Evolutionary conservation across 805 yeast species (phyloP).

Genomic region (Maudiozyma pseudohumilis): DNA sequence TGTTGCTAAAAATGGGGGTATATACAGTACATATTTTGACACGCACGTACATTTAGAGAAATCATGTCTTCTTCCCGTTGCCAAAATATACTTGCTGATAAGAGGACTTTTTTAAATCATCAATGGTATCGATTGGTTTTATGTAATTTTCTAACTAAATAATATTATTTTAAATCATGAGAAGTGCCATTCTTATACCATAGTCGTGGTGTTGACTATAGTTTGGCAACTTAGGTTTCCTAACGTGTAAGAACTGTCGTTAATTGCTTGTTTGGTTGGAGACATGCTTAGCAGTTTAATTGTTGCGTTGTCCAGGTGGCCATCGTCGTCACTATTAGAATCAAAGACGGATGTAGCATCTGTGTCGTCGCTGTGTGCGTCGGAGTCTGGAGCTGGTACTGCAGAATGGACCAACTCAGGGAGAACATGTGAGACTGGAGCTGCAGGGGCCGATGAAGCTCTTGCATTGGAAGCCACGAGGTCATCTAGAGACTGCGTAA

Average conservation of each 20-base stretch:
- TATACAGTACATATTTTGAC: too few species aligned
- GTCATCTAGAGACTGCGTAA: constrained; percentile 5
- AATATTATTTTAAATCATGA: too few species aligned
- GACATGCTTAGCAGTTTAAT: background rate
- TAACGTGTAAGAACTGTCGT: background rate
- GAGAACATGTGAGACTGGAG: too few species aligned
- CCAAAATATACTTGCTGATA: too few species aligned
- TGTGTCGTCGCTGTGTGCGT: background rate
- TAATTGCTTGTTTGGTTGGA: background rate
- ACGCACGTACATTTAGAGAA: background rate
- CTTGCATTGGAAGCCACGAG: too few species aligned
- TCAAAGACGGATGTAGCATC: constrained; percentile 3
- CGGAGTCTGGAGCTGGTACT: too few species aligned
- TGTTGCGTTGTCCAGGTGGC: background rate
- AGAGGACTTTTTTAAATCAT: too few species aligned
- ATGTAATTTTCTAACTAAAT: too few species aligned
- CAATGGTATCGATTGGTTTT: too few species aligned
- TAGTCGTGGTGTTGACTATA: background rate
- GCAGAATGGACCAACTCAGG: too few species aligned
- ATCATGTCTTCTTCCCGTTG: too few species aligned
- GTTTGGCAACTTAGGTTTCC: constrained; percentile 1
- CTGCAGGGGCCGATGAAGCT: background rate
- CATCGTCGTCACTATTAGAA: background rate
- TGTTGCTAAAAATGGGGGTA: too few species aligned
- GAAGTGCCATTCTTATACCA: background rate